Evolutionary conservation across 208 protist species (phyloP).

Genomic region (Acanthamoeba healyi): DNA sequence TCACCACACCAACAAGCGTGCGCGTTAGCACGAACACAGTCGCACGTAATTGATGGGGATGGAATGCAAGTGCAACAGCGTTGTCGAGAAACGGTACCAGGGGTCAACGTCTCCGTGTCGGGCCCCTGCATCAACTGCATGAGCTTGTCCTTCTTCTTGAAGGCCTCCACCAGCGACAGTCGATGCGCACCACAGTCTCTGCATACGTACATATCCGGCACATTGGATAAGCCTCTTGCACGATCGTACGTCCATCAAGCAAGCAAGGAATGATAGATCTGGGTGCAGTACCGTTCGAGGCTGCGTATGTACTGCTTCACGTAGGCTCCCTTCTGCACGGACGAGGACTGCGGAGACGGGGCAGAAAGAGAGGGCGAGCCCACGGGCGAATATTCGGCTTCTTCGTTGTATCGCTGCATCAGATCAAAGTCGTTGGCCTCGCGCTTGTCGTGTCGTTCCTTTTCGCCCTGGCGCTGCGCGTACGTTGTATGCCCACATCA

Average conservation of each 20-base stretch:
- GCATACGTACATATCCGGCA: not conserved
- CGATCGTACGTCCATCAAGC: not conserved
- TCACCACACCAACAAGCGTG: too few species aligned
- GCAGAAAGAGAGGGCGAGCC: not conserved
- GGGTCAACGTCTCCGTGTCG: conserved; percentile 56
- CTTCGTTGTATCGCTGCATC: conserved; percentile 34
- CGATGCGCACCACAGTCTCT: conserved; percentile 39
- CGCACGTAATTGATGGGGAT: not conserved
- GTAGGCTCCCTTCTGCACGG: conserved; percentile 34
- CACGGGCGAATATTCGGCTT: not conserved
- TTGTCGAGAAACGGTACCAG: not conserved
- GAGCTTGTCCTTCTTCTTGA: conserved; percentile 68
- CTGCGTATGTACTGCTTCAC: conserved; percentile 55
- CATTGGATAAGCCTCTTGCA: not conserved
- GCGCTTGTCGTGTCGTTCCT: conserved; percentile 41
- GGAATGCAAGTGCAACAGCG: not conserved
- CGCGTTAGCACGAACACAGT: too few species aligned
- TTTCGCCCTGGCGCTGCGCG: conserved; percentile 23
- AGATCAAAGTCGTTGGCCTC: conserved; percentile 58
- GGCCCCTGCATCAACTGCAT: conserved; percentile 53
- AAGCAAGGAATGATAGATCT: not conserved
- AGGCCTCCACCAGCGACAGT: conserved; percentile 21
- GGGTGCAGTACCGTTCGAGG: not conserved
- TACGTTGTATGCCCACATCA: not conserved
- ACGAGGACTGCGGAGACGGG: not conserved